Percentiles rank a stretch among this genome's conserved stretches.
Conservation (phyloP, 1,139 yeast species). For the Yamadazyma blattariae region DNA sequence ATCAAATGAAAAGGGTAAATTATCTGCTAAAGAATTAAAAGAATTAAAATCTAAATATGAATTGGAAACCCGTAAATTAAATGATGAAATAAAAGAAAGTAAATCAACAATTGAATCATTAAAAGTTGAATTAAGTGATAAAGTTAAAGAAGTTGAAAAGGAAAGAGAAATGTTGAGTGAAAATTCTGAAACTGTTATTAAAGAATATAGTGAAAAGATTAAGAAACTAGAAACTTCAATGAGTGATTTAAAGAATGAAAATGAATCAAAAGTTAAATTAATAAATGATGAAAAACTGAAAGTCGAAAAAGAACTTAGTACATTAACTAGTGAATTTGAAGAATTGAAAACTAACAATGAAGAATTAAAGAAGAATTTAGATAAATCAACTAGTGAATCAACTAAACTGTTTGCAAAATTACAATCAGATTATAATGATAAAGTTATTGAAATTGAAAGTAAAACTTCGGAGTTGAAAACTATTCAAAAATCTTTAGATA, state of each 20-base stretch:
- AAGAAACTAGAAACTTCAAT: slow-evolving; percentile 21
- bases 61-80: slow-evolving; percentile 4
- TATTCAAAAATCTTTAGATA: background rate
- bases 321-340: slow-evolving; percentile 2
- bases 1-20: slow-evolving; percentile 3
- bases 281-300: slow-evolving; percentile 4
- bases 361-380: slow-evolving; percentile 1
- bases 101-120: slow-evolving; percentile 5
- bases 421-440: background rate
- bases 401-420: slow-evolving; percentile 1
- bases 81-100: slow-evolving; percentile 2
- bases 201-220: slow-evolving; percentile 50
- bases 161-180: slow-evolving; percentile 48
- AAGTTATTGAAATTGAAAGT: background rate
- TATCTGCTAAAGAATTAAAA: slow-evolving; percentile 5
- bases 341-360: slow-evolving; percentile 2
- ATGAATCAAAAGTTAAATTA: slow-evolving; percentile 6
- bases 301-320: slow-evolving; percentile 4
- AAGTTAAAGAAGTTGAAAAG: slow-evolving; percentile 43
- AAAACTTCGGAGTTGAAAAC: slow-evolving; percentile 1
- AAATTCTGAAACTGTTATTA: slow-evolving; percentile 47
- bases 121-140: slow-evolving; percentile 23
- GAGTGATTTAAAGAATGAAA: slow-evolving; percentile 12
- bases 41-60: slow-evolving; percentile 6
- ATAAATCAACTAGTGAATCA: background rate